Evolutionary conservation across 768 basidiomycete genomes (phyloP).

Genomic region (Amanita rimosa): DNA sequence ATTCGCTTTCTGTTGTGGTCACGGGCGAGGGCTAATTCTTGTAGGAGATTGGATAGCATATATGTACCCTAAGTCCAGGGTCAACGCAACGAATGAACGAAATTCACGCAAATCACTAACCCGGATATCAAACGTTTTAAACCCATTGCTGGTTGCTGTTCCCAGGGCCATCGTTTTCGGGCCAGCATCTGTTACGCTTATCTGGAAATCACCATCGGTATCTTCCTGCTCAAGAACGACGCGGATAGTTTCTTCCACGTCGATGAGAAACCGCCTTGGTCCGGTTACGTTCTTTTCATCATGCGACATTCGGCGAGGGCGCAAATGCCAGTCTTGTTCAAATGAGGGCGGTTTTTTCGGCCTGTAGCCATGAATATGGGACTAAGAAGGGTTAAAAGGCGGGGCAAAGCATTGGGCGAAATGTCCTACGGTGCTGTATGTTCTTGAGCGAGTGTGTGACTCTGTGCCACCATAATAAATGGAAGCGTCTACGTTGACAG

Average conservation of each 20-base stretch:
- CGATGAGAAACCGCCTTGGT: conserved; percentile 87
- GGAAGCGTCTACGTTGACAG: conserved; percentile 57
- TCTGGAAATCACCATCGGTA: conserved; percentile 94
- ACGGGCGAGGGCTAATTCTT: conserved; percentile 92
- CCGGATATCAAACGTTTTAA: conserved; percentile 94
- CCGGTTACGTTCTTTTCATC: conserved; percentile 78
- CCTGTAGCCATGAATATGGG: conserved; percentile 60
- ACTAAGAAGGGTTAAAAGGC: conserved; percentile 25
- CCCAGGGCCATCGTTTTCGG: conserved; percentile 95
- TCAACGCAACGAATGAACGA: background rate
- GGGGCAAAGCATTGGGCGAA: background rate
- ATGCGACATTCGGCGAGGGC: conserved; percentile 79
- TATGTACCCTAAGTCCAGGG: conserved; percentile 71
- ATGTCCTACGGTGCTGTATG: conserved; percentile 71
- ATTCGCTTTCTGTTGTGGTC: conserved; percentile 94
- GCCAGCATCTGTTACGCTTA: conserved; percentile 91
- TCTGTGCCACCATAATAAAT: conserved; percentile 80
- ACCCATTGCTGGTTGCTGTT: conserved; percentile 94
- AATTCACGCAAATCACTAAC: conserved; percentile 27
- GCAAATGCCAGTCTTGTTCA: conserved; percentile 63
- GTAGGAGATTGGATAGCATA: conserved; percentile 97
- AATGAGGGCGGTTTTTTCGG: conserved; percentile 64
- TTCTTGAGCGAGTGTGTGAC: conserved; percentile 70
- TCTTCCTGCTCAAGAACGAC: conserved; percentile 96
- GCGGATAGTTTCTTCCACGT: conserved; percentile 96